A percentile compares a stretch with the other conserved stretches of the same genome.
Conservation (phyloP, 306 rosid species). For the Arachis hypogaea region DNA sequence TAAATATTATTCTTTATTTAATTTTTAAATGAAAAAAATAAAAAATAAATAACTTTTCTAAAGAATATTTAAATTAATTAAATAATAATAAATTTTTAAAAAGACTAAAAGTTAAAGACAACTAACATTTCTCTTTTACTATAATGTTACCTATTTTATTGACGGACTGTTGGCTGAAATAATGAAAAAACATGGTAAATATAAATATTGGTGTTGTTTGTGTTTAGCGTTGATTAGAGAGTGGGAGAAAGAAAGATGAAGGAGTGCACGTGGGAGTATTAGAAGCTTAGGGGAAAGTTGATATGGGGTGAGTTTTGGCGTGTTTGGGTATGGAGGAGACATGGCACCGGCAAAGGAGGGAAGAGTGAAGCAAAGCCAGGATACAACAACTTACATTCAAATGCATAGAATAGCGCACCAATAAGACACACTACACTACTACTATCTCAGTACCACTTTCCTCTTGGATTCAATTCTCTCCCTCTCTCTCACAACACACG, state of each 20-base stretch:
- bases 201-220: background rate
- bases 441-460: conserved; percentile 19
- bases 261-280: conserved; percentile 39
- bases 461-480: background rate
- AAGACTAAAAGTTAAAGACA: too few relatives aligned
- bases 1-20: too few relatives aligned
- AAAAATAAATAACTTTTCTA: too few relatives aligned
- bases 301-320: conserved; percentile 51
- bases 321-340: conserved; percentile 64
- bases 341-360: conserved; percentile 77
- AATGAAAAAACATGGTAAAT: too few relatives aligned
- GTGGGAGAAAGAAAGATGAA: background rate
- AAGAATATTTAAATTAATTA: too few relatives aligned
- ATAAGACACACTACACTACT: conserved; percentile 18
- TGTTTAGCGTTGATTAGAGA: background rate
- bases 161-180: too few relatives aligned
- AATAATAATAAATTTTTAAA: too few relatives aligned
- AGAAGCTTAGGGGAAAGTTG: conserved; percentile 21
- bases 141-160: too few relatives aligned
- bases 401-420: conserved; percentile 70
- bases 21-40: too few relatives aligned
- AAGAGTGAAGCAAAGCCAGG: conserved; percentile 33
- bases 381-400: conserved; percentile 34
- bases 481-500: background rate
- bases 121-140: too few relatives aligned